Conservation (phyloP, 352 stramenopile species). For the Peronosclerospora sorghi region DNA sequence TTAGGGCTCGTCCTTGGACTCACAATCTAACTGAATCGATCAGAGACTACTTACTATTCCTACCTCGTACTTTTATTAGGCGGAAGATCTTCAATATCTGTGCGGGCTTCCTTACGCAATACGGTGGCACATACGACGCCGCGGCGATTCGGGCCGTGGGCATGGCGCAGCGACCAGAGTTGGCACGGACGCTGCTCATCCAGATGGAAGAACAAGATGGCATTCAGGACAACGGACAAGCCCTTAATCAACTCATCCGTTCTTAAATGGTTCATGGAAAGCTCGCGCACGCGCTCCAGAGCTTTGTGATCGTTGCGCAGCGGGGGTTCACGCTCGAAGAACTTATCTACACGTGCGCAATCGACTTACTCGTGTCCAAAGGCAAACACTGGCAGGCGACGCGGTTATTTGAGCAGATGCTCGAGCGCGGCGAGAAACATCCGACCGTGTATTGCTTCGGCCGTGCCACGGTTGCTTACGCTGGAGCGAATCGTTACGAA, state of each 20-base stretch:
- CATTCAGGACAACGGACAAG: slow-evolving; percentile 27
- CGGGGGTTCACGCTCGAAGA: slow-evolving; percentile 42
- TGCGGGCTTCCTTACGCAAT: too few relatives aligned
- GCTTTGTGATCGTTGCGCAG: slow-evolving; percentile 45
- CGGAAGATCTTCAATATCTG: too few relatives aligned
- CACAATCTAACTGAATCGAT: too few relatives aligned
- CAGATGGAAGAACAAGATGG: slow-evolving; percentile 49
- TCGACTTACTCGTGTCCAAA: slow-evolving; percentile 50
- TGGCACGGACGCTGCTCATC: slow-evolving; percentile 42
- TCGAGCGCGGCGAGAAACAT: slow-evolving; percentile 34
- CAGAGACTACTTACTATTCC: too few relatives aligned
- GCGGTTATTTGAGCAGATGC: slow-evolving; percentile 67
- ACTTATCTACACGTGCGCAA: slow-evolving; percentile 66
- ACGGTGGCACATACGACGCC: too few relatives aligned
- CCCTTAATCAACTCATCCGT: slow-evolving; percentile 68
- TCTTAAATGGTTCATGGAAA: slow-evolving; percentile 59
- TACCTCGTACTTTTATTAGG: too few relatives aligned
- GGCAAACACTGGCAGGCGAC: slow-evolving; percentile 57
- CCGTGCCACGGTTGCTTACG: slow-evolving; percentile 65
- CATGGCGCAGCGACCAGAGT: slow-evolving; percentile 42
- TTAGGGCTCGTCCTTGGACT: too few relatives aligned
- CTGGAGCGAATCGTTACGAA: slow-evolving; percentile 54
- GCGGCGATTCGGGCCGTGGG: slow-evolving; percentile 57
- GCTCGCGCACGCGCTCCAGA: slow-evolving; percentile 63
- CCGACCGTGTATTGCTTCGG: slow-evolving; percentile 66